Evolutionary conservation across 1,284 basidiomycete genomes (phyloP), one percentile per base, ranked within the genome.

Genomic region (Psilocybe mexicana): DNA sequence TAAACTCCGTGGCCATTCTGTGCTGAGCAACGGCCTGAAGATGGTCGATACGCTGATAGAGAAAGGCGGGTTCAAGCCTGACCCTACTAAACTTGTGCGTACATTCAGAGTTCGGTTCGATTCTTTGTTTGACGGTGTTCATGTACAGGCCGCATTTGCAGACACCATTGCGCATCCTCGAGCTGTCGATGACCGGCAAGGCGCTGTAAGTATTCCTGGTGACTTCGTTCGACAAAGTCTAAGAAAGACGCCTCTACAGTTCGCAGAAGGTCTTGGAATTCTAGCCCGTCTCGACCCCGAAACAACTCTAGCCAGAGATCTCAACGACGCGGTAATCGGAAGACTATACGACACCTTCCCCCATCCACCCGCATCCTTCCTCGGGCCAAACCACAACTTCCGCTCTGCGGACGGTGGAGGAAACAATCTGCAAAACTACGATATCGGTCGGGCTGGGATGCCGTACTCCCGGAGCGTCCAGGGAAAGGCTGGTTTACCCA

Each of bases 381-480:
- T 77, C 55, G 72, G 82, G 8, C 74, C 75, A 6, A 18, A 49
- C n/a, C 56, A 58, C 30, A 43, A 40, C 25, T 62, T 62, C 43
- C 56, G 61, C 8, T 26, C 59, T 6, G 61, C 61, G 5, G 61
- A 62, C 24, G 61, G 61, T 4, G 43, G 49, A 2, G 53, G 46
- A 11, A 62, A 62, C 43, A 62, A 62, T 33, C 46, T 62, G 6
- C 53, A 62, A 47, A 52, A 46, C 28, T 54, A 43, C 6, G 55
- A 62, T 33, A 45, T 62, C 1, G 61, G 61, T 12, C 48, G 53
- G 42, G 51, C 61, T 10, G 61, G 58, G 0, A 62, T 62, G 1
- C 74, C 76, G 0, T 84, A 83, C 61, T 75, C 80, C 2, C 71
- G 80, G 28, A 80, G 75, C 57, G 81, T 82, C 0, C 77, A 77